Base-by-base conservation (phyloP, 371 early-diverging fungal genomes). In the Mucor racemosus region DNA sequence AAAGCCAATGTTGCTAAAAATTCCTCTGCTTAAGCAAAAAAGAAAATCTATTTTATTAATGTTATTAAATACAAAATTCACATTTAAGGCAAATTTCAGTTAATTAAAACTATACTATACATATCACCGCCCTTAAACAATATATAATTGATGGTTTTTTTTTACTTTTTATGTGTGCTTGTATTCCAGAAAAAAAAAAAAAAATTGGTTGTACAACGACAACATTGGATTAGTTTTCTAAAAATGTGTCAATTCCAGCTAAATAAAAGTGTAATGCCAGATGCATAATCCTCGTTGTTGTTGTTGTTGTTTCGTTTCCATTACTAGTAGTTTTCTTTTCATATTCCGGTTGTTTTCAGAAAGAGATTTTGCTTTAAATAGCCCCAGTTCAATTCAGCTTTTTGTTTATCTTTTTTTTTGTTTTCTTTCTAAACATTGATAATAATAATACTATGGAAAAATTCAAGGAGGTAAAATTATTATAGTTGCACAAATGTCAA, bases 381-480 rank as follows among this genome's bases (percentile, higher is more conserved):
- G 15, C 44, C 44, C 44, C 44, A 15, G 44, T 44, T 44, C 44
- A 7, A 44, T 44, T 44, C n/a, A 8, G 15, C 36, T 26, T 26
- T 26, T 26, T 26, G 26, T 26, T 26, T 26, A 26, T 26, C 31
- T 33, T 48, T 48, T 48, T 61, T n/a, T 41, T 63, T 62, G 41
- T 63, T 42, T 33, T 64, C 17, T 61, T 48, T 46, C 34, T 57
- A 41, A 34, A 44, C 40, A 41, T 17, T 19, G 3, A 26, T 26
- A 26, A 26, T 65, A 73, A 35, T 59, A 4, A 75, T 33, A 62
- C 71, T 6, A 72, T 72, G 72, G 72, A 72, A 50, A 72, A 68
- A 33, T 61, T 72, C 55, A 72, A 67, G 54, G 68, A 72, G 65
- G 72, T 72, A 68, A 60, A 17, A 7, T 7, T 9, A 1, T 10